These are phyloP conservation scores for Phytophthora ohioensis DNA, from an alignment of 352 stramenopile species.

Conservation along the genomic window DNA sequence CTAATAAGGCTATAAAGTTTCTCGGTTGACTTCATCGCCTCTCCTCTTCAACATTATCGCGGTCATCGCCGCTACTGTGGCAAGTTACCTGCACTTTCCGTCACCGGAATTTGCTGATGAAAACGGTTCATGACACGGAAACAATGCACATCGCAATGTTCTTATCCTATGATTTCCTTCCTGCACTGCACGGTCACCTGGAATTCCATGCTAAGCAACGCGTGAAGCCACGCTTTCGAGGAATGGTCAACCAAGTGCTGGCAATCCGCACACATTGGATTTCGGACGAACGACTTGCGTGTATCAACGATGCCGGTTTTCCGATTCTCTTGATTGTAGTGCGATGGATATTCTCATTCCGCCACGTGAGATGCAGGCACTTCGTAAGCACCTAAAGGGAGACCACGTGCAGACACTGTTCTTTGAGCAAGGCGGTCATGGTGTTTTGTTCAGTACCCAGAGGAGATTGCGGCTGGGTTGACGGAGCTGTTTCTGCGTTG, in stretches of 20 bases:
- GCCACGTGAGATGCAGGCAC: slow-evolving; percentile 37
- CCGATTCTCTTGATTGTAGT: slow-evolving; percentile 52
- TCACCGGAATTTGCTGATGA: slow-evolving; percentile 19
- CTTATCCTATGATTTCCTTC: background rate
- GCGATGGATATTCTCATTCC: slow-evolving; percentile 52
- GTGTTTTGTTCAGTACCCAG: slow-evolving; percentile 49
- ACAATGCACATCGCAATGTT: slow-evolving; percentile 10
- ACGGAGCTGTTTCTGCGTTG: slow-evolving; percentile 25
- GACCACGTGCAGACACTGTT: slow-evolving; percentile 50
- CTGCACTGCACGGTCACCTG: slow-evolving; percentile 12
- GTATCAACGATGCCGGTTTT: slow-evolving; percentile 45
- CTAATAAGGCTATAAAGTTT: slow-evolving; percentile 3
- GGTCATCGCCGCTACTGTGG: background rate
- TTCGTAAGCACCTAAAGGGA: slow-evolving; percentile 37
- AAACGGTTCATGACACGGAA: slow-evolving; percentile 13
- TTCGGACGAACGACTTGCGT: slow-evolving; percentile 47
- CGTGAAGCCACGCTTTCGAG: slow-evolving; percentile 19
- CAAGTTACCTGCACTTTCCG: background rate
- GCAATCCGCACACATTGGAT: slow-evolving; percentile 50
- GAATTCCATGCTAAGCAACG: slow-evolving; percentile 17
- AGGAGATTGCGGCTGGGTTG: slow-evolving; percentile 37
- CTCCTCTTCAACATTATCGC: no score
- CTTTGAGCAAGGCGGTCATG: slow-evolving; percentile 50
- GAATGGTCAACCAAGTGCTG: slow-evolving; percentile 37
- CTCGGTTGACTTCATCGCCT: no score